Conservation (phyloP, 2,329 filamentous ascomycete genomes). For the Colletotrichum gigasporum region DNA sequence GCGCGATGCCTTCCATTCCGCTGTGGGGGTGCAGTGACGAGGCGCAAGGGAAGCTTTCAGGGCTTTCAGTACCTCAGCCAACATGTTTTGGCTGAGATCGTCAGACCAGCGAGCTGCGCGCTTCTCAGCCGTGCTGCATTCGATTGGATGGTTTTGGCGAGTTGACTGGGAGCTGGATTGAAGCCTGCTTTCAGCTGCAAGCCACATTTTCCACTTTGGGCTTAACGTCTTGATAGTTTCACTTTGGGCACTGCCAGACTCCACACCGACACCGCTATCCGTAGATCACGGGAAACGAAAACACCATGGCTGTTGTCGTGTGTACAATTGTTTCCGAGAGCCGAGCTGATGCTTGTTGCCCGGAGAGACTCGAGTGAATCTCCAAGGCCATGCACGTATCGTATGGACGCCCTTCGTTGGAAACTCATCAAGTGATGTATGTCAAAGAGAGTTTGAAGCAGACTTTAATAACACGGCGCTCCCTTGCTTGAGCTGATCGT, state of each 20-base stretch:
- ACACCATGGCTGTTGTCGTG: conserved; percentile 11
- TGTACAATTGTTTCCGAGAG: no score
- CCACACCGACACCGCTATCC: conserved; percentile 27
- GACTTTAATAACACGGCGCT: neutral
- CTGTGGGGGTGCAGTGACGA: conserved; percentile 5
- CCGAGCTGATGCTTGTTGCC: neutral
- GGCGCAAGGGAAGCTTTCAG: conserved; percentile 2
- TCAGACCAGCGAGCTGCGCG: neutral
- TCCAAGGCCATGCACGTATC: neutral
- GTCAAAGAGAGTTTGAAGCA: neutral
- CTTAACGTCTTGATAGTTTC: conserved; percentile 26
- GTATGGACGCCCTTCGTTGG: neutral
- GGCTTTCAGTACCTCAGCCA: neutral
- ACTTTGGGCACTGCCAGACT: conserved; percentile 23
- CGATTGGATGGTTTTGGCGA: conserved; percentile 26
- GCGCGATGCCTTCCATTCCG: conserved; percentile 16
- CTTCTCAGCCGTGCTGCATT: neutral
- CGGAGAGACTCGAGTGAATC: neutral
- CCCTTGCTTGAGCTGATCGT: neutral
- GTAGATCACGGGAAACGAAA: conserved; percentile 6
- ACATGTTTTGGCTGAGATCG: neutral
- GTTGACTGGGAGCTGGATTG: conserved; percentile 14
- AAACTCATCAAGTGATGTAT: neutral
- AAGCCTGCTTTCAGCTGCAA: conserved; percentile 31
- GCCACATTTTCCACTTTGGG: conserved; percentile 28